Conservation (phyloP, 768 basidiomycete genomes). For the Mrakia hoshinonis region DNA sequence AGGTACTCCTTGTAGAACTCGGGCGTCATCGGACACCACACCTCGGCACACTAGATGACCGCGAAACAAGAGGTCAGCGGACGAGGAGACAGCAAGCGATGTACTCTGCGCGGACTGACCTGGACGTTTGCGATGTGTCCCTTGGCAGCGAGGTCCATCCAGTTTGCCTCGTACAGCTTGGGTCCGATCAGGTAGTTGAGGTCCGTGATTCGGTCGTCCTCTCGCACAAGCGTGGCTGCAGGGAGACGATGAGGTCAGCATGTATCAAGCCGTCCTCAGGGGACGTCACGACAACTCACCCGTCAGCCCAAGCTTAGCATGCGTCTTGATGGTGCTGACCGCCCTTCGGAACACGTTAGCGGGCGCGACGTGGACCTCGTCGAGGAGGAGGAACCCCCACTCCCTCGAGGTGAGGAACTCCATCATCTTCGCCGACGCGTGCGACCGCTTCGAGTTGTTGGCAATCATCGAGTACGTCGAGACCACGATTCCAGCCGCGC, state of each 20-base stretch:
- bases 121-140: conserved; percentile 99
- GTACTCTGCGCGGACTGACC: conserved; percentile 46
- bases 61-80: background rate
- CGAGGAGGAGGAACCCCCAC: conserved; percentile 96
- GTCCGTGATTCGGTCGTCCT: conserved; percentile 98
- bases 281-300: conserved; percentile 50
- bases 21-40: conserved; percentile 99
- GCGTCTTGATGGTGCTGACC: conserved; percentile 96
- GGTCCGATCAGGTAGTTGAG: conserved; percentile 99
- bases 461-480: conserved; percentile 99
- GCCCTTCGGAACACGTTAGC: conserved; percentile 98
- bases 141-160: conserved; percentile 99
- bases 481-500: conserved; percentile 94
- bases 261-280: background rate
- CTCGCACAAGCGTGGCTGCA: conserved; percentile 89
- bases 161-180: conserved; percentile 98
- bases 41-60: conserved; percentile 75
- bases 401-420: conserved; percentile 95
- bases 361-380: conserved; percentile 98
- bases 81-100: background rate
- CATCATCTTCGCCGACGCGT: conserved; percentile 99
- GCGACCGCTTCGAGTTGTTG: conserved; percentile 95
- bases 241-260: background rate
- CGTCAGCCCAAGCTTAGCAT: conserved; percentile 93
- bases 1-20: conserved; percentile 98